Evolutionary conservation across 148 eudicot species (phyloP), one percentile per base, ranked within the genome.

Genomic region (Beta vulgaris): DNA sequence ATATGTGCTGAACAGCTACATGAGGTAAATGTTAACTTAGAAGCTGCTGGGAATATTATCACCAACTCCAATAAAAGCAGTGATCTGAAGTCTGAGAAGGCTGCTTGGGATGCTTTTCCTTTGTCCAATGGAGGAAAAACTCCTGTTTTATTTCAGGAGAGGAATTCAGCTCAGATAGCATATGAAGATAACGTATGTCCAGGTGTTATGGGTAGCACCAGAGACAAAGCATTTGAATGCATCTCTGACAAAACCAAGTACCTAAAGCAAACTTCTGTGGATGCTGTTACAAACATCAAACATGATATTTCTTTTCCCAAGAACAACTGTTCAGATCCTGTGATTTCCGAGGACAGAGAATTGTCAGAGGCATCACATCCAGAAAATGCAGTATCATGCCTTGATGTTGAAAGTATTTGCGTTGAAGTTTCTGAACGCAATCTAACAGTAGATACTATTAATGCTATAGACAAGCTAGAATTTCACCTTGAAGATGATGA

Each of bases 1-100:
- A 3, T 46, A 40, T 16, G 3, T 18, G 21, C 49, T 63, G 36
- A 64, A 63, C 35, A 74, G 35, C 69, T 31, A 74, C 49, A 74
- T 11, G 39, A 14, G 53, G 42, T 15, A 48, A 43, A 37, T 28
- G 36, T 21, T 55, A 31, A 58, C 34, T 16, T 67, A 16, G 36
- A 54, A 37, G 35, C 35, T 68, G 34, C 57, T 43, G 44, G 40
- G 34, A 40, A 58, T 58, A 58, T 68, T 7, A 31, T 58, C 32
- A 21, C 10, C 42, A 42, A 42, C 57, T 29, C 43, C 18, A 26
- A 53, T 66, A 64, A 51, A 66, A 54, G 16, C 16, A 53, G 35
- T 15, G 25, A n/a, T 2, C 23, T 32, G 19, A 25, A 37, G 71
- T 54, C 29, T 15, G 61, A 25, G 59, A 37, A 7, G 4, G 49